Base-by-base conservation (phyloP, 805 yeast species). In the Suhomyces sp. region DNA sequence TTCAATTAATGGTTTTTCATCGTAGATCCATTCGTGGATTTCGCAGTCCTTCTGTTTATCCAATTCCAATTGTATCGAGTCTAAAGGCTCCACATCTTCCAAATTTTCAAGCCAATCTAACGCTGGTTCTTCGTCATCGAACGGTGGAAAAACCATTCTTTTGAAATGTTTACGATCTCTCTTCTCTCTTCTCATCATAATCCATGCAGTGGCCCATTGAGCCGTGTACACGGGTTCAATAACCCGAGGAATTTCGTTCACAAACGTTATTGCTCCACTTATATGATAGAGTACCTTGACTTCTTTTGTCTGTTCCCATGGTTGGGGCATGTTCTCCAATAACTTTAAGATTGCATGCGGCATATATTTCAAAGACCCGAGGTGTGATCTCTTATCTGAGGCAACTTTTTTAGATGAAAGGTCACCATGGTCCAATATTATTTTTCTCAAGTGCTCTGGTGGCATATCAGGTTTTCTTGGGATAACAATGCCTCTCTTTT, bases 101-200 rank as follows among this genome's bases (percentile, higher is more conserved):
- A 88, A 65, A 50, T 84, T 83, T 37, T 88, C 95, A n/a, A 79
- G 51, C 80, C 86, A 93, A 38, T 81, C 76, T 20, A 90, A 53
- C 1, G 95, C 95, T 0, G 96, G 96, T 56, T 91, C 98, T 58
- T 93, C 98, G 54, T 93, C 99, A 58, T 93, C 98, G 62, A 91
- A 88, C 0, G 95, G 90, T 1, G 99, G 99, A 47, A 93, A 85
- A 38, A 88, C 74, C 86, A 93, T 81, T 46, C 99, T 75, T 51
- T 87, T 84, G 62, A 93, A 91, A 54, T 86, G 95, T 21, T 79
- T 68, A 47, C 98, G 73, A 54, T 90, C 98, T 39, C 95, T 76
- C 57, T 93, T 93, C 54, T 93, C 98, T 31, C 91, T 72, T 50
- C 97, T 76, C 99, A 93, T 93, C 63, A 81, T 80, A 10, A 77